phyloP scores from a whole-genome alignment of 306 rosid genomes.

The Psophocarpus tetragonolobus region DNA sequence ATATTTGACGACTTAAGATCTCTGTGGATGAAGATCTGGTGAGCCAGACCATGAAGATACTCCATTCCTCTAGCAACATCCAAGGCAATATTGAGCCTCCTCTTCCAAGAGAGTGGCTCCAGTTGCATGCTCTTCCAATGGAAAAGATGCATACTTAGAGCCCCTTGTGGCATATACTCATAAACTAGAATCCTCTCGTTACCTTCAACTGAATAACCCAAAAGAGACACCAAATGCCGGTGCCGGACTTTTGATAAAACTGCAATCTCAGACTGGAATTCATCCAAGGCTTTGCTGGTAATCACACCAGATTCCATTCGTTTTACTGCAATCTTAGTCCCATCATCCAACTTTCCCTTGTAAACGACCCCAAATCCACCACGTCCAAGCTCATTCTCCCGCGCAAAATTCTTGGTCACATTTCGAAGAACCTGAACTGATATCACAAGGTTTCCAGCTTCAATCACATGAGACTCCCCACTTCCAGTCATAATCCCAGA shows the following conservation, averaged over 20 bases:
- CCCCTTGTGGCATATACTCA: slow-evolving; percentile 72
- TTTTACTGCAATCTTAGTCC: slow-evolving; percentile 83
- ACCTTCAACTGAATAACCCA: slow-evolving; percentile 76
- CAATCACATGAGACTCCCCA: slow-evolving; percentile 67
- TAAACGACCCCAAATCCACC: slow-evolving; percentile 82
- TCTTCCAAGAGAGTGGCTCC: slow-evolving; percentile 88
- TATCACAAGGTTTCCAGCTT: slow-evolving; percentile 74
- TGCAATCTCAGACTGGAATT: slow-evolving; percentile 83
- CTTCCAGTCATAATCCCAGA: slow-evolving; percentile 48
- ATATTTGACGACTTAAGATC: slow-evolving; percentile 64
- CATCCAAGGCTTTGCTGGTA: slow-evolving; percentile 69
- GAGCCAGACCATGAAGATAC: slow-evolving; percentile 9
- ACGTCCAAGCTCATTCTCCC: slow-evolving; percentile 83
- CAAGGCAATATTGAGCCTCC: slow-evolving; percentile 82
- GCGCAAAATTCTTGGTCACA: slow-evolving; percentile 70
- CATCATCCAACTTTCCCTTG: slow-evolving; percentile 54
- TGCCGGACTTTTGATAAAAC: slow-evolving; percentile 87
- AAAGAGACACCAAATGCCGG: slow-evolving; percentile 83
- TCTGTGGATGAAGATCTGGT: slow-evolving; percentile 11
- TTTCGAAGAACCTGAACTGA: slow-evolving; percentile 78
- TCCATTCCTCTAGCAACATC: slow-evolving; percentile 48
- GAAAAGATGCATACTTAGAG: slow-evolving; percentile 85
- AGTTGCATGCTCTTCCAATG: slow-evolving; percentile 65
- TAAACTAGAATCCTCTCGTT: slow-evolving; percentile 55
- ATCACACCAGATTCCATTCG: slow-evolving; percentile 79